Evolutionary conservation across 352 stramenopile genomes (phyloP).

Genomic region (Pseudoperonospora humuli): DNA sequence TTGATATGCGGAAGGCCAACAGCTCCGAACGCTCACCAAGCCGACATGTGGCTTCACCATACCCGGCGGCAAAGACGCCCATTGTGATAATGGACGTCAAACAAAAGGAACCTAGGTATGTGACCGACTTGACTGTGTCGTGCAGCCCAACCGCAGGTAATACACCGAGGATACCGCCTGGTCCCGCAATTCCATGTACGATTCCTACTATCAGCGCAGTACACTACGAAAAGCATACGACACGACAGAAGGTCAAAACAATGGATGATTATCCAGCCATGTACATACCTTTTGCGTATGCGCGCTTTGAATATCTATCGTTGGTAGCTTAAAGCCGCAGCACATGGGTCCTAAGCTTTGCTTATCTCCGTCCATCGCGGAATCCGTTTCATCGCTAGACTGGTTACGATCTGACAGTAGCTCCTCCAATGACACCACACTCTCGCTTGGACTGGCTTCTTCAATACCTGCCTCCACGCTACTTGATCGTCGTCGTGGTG

Average conservation of each 20-base stretch:
- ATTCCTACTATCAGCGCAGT: constrained; percentile 84
- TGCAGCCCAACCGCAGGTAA: constrained; percentile 86
- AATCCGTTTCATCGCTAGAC: constrained; percentile 14
- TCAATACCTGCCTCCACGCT: constrained; percentile 30
- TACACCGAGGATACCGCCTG: constrained; percentile 79
- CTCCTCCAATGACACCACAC: constrained; percentile 41
- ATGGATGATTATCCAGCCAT: background rate
- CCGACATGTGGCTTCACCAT: constrained; percentile 67
- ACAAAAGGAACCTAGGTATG: constrained; percentile 89
- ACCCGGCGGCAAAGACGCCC: constrained; percentile 81
- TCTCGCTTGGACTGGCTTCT: constrained; percentile 47
- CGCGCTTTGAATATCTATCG: constrained; percentile 58
- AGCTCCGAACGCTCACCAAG: constrained; percentile 63
- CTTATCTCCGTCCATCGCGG: constrained; percentile 15
- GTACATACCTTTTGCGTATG: constrained; percentile 64
- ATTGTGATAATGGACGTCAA: constrained; percentile 85
- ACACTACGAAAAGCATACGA: constrained; percentile 25
- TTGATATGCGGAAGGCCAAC: constrained; percentile 68
- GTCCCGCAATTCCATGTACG: constrained; percentile 84
- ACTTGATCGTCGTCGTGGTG: constrained; percentile 3
- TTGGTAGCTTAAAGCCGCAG: constrained; percentile 38
- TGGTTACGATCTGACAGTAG: constrained; percentile 28
- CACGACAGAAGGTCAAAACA: background rate
- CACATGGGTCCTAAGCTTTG: constrained; percentile 18
- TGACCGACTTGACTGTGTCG: constrained; percentile 62